Evolutionary conservation across 371 early-diverging fungal species (phyloP), one percentile per base, ranked within the genome.

Genomic region (Mucor mucedo): DNA sequence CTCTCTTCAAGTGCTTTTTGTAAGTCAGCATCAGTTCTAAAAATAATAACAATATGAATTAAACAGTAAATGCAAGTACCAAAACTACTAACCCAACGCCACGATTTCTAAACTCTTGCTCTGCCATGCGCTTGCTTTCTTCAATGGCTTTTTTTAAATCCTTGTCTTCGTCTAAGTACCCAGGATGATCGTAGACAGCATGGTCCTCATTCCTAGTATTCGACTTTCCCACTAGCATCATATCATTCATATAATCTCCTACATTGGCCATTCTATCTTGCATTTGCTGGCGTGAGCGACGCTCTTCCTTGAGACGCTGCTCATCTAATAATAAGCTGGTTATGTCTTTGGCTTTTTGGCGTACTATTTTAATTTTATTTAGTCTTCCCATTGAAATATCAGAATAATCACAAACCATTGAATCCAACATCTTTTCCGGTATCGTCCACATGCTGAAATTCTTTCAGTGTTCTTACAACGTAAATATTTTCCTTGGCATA

Each of bases 401-500:
- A 40, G 4, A 40, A 58, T 38, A 58, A 45, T n/a, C 9, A 5
- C 54, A 58, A 71, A 91, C 92, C 90, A 72, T 94, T 93, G 1
- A 85, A 80, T 3, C 96, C 98, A 71, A 93, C 93, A 75, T 97
- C 98, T 60, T 84, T 88, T 39, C 95, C 95, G 41, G 89, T 85
- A 14, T 97, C 97, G 72, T 97, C 97, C 44, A 95, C 81, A 75
- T 91, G 92, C 69, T 96, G 96, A 72, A 97, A 98, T 77, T 98
- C 98, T 56, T 92, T 92, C 48, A 98, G 73, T 1, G 99, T 98
- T 77, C 93, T 97, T 62, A 98, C 91, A 54, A 95, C 87, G 63
- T 93, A 94, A 21, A 94, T 63, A 69, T 98, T 97, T 68, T 95
- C 90, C 47, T 92, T 89, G 4, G 94, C 90, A 72, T 98, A 96